These are phyloP conservation scores for Macadamia tetraphylla DNA, from an alignment of 164 flowering plant species.

Conservation along the genomic window DNA sequence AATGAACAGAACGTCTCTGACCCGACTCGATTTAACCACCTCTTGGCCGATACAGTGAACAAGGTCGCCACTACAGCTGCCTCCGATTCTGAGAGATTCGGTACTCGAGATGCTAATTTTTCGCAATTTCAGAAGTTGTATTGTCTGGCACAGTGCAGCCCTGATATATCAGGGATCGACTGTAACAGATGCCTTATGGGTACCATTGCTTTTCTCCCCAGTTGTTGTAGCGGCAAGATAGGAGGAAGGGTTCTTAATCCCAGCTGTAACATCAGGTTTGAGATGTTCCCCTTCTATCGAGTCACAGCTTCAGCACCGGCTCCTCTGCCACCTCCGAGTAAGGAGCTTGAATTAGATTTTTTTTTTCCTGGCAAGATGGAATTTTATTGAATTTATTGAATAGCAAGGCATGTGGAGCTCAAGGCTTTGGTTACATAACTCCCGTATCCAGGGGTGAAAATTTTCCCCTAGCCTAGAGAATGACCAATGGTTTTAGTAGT, in stretches of 20 bases:
- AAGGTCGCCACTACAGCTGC: not conserved
- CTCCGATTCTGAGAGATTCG: not conserved
- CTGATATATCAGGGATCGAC: slow-evolving; percentile 4
- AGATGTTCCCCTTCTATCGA: not conserved
- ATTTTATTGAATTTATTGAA: no score
- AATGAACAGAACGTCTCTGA: no score
- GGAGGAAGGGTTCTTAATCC: not conserved
- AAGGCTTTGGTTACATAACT: no score
- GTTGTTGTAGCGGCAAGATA: not conserved
- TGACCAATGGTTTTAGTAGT: no score
- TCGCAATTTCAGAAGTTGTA: not conserved
- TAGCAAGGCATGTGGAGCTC: no score
- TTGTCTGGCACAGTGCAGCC: slow-evolving; percentile 15
- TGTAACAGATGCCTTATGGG: slow-evolving; percentile 8
- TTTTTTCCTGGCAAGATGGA: not conserved
- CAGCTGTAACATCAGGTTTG: slow-evolving; percentile 13
- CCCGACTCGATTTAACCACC: no score
- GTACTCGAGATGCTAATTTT: not conserved
- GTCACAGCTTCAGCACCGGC: not conserved
- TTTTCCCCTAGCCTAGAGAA: no score
- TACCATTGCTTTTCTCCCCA: not conserved
- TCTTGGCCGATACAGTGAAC: not conserved
- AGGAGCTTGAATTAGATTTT: no score
- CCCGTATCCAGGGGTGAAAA: no score
- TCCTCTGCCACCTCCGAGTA: not conserved